Evolutionary conservation across 495 filamentous ascomycete genomes (phyloP), one percentile per base, ranked within the genome.

Genomic region (Neurospora sp.): DNA sequence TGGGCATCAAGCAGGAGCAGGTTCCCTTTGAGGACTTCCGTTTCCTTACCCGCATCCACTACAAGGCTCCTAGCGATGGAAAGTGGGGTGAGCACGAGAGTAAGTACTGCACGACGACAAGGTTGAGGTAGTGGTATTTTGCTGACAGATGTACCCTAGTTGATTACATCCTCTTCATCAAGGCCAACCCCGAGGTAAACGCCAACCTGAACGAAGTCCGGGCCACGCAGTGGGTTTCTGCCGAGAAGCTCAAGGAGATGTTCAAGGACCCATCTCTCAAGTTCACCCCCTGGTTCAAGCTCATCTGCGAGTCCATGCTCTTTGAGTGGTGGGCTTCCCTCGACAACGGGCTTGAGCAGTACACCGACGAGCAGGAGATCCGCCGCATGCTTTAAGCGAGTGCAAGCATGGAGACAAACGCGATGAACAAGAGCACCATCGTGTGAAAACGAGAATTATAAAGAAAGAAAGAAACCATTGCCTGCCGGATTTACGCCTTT

Each of bases 21-120:
- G 94, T 98, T n/a, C 96, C 94, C 16, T 79, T 97, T 35, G 92
- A 96, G 27, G 86, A 96, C 59, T 98, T 99, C 82, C 87, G 91
- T 74, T 99, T 98, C 85, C 86, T 99, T 79, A 98, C 96, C 0
- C 83, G 96, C 77, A 98, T 99, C 79, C 96, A 99, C 82, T 99
- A 99, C 86, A 94, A 93, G 86, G 95, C 96, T 23, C 93, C 96
- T 4, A 97, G 95, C 82, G 90, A 99, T 82, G 96, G 96, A 31
- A 93, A 96, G 84, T 99, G 96, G 96, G 96, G 96, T 72, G 96
- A 99, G 84, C 96, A 99, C 79, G 96, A 99, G 85, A 94, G 94
- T 98, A 85, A 85, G 92, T 83, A 23, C 10, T 42, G 9, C 38
- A 31, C 42, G 14, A 5, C 23, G 14, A 16, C 27, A 16, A 66